Evolutionary conservation across 306 rosid species (phyloP).

Genomic region (Cicer bijugum): DNA sequence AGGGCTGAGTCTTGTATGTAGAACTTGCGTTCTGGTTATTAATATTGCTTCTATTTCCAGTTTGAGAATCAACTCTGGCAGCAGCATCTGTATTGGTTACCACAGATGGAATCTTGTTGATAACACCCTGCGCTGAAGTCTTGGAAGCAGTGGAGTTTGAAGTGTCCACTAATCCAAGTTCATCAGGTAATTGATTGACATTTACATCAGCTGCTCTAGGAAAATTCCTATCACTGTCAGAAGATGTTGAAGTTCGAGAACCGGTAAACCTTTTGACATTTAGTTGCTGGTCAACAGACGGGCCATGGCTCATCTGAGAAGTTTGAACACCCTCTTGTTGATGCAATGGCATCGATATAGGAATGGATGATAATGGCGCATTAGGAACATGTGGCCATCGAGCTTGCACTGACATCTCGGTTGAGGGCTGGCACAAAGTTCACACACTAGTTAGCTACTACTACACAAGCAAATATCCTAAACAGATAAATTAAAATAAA

Average conservation of each 20-base stretch:
- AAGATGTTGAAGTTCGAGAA: constrained; percentile 58
- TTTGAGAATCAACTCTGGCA: constrained; percentile 59
- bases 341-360: constrained; percentile 73
- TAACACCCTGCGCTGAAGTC: constrained; percentile 48
- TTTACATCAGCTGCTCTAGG: constrained; percentile 60
- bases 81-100: constrained; percentile 49
- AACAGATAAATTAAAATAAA: constrained; percentile 19
- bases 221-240: constrained; percentile 65
- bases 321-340: constrained; percentile 64
- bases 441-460: constrained; percentile 39
- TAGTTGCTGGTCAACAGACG: constrained; percentile 65
- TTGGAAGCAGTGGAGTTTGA: constrained; percentile 57
- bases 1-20: constrained; percentile 53
- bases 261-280: constrained; percentile 58
- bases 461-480: neutral
- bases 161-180: constrained; percentile 71
- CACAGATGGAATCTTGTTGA: constrained; percentile 50
- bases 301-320: constrained; percentile 64
- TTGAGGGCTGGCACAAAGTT: constrained; percentile 66
- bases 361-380: constrained; percentile 65
- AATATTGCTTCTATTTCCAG: constrained; percentile 45
- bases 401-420: constrained; percentile 81
- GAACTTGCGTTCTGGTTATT: constrained; percentile 58
- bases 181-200: constrained; percentile 74
- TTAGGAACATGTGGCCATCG: constrained; percentile 82